Evolutionary conservation across 768 basidiomycete genomes (phyloP).

Genomic region (Daedaleopsis sinensis): DNA sequence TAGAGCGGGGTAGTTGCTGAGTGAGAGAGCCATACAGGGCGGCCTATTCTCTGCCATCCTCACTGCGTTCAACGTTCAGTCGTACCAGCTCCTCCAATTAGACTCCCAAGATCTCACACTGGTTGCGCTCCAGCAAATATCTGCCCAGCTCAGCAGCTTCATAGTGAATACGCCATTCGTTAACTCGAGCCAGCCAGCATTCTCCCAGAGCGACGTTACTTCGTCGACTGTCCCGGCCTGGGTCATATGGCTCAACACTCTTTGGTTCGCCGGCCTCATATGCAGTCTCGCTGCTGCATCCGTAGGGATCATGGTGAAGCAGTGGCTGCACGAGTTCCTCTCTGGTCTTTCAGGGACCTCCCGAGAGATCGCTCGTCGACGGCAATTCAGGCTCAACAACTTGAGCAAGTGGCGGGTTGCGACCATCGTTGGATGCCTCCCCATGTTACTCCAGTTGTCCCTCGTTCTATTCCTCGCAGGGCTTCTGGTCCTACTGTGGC

Average conservation of each 20-base stretch:
- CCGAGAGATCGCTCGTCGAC: constrained; percentile 15
- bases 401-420: constrained; percentile 22
- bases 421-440: constrained; percentile 7
- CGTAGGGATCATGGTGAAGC: constrained; percentile 15
- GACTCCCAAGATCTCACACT: neutral
- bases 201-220: neutral
- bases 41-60: neutral
- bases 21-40: neutral
- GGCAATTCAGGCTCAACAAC: constrained; percentile 22
- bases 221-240: neutral
- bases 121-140: neutral
- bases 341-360: constrained; percentile 19
- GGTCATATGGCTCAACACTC: constrained; percentile 11
- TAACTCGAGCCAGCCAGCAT: neutral
- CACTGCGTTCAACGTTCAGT: constrained; percentile 8
- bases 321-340: constrained; percentile 18
- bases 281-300: constrained; percentile 12
- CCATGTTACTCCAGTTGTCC: constrained; percentile 15
- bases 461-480: constrained; percentile 18
- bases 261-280: constrained; percentile 20
- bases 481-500: constrained; percentile 23
- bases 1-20: neutral
- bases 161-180: neutral
- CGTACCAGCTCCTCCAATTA: constrained; percentile 3
- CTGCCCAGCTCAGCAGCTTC: constrained; percentile 7